Conservation (phyloP, 2,329 filamentous ascomycete species). For the Penicillium thymicola region DNA sequence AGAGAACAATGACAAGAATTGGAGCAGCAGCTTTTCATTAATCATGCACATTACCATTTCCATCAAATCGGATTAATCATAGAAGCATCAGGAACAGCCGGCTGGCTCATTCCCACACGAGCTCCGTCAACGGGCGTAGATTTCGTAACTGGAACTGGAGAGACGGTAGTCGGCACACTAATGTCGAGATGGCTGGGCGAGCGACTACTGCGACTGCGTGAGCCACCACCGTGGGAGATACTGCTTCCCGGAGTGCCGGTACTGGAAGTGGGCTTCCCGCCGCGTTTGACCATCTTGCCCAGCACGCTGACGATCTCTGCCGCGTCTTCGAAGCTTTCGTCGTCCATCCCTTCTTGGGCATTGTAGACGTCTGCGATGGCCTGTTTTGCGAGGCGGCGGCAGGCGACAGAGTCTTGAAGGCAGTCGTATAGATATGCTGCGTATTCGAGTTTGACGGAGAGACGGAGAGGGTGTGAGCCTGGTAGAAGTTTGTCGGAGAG, state of each 20-base stretch:
- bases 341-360: conserved; percentile 86
- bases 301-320: conserved; percentile 82
- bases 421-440: conserved; percentile 93
- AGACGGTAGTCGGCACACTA: conserved; percentile 22
- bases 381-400: conserved; percentile 71
- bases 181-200: conserved; percentile 22
- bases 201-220: conserved; percentile 32
- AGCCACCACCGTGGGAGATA: conserved; percentile 27
- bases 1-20: background rate
- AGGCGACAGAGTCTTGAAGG: conserved; percentile 73
- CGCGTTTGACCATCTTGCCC: conserved; percentile 83
- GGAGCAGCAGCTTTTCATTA: conserved; percentile 2
- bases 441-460: conserved; percentile 90
- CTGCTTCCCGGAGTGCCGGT: conserved; percentile 26
- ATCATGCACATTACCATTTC: conserved; percentile 1
- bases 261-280: conserved; percentile 42
- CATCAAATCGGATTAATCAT: conserved; percentile 38
- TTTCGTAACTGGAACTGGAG: conserved; percentile 19
- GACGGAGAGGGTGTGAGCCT: conserved; percentile 81
- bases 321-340: conserved; percentile 91
- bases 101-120: conserved; percentile 3
- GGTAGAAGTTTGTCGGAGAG: conserved; percentile 75
- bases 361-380: conserved; percentile 90
- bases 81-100: conserved; percentile 29
- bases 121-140: conserved; percentile 8